These are phyloP conservation scores for Rhinocladiella similis DNA, from an alignment of 2,329 filamentous ascomycete genomes.

Conservation along the genomic window DNA sequence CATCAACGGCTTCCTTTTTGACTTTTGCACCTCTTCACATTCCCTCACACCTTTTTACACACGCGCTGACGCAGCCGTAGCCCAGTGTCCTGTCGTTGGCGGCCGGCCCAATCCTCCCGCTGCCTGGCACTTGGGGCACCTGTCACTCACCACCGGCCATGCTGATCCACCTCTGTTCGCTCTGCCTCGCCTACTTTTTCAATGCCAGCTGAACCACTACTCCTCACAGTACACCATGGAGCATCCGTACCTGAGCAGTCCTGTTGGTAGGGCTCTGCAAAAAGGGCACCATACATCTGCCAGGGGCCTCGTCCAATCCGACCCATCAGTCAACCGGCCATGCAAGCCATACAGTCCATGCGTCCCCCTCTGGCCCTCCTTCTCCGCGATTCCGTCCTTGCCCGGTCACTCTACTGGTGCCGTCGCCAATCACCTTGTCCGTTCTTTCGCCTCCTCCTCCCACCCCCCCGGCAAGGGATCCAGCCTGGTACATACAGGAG, in stretches of 20 bases:
- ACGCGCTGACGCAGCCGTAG: not conserved
- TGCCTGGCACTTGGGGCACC: not conserved
- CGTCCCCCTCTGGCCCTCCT: not conserved
- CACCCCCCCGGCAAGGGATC: not conserved
- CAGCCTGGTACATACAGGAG: not conserved
- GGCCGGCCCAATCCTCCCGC: conserved; percentile 13
- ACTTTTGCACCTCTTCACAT: not conserved
- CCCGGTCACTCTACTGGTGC: not conserved
- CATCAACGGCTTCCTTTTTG: not conserved
- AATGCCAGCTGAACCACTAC: too few relatives aligned
- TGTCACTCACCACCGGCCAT: too few relatives aligned
- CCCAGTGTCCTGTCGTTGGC: not conserved
- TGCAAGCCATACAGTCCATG: not conserved
- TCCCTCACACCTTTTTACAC: not conserved
- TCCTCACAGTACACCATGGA: not conserved
- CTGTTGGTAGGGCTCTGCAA: not conserved
- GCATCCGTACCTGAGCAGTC: not conserved
- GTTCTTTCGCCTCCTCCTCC: not conserved
- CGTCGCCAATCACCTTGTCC: not conserved
- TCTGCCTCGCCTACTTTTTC: not conserved
- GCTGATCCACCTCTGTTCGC: too few relatives aligned
- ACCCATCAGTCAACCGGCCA: not conserved
- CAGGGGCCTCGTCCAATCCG: not conserved
- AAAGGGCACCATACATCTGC: not conserved
- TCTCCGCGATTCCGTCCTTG: not conserved